These are phyloP conservation scores for Neofusicoccum laricinum DNA, from an alignment of 2,329 filamentous ascomycete species.

Conservation along the genomic window DNA sequence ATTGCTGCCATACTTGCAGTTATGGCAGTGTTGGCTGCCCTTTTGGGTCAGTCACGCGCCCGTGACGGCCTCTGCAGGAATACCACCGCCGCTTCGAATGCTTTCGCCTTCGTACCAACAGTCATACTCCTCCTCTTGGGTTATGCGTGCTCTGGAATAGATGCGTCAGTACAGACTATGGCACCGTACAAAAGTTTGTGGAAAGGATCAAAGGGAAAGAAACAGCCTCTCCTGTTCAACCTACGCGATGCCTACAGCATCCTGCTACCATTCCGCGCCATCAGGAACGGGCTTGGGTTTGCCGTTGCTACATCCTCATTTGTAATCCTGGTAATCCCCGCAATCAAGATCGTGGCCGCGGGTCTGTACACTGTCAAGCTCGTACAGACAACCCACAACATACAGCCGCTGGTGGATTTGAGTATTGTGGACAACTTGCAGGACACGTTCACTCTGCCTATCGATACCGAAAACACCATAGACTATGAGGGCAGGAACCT, in stretches of 20 bases:
- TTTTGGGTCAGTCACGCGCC: not conserved
- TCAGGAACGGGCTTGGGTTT: not conserved
- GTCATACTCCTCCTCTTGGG: constrained; percentile 3
- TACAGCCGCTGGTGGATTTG: not conserved
- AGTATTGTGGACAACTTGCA: constrained; percentile 5
- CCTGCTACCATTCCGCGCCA: not conserved
- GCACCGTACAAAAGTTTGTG: constrained; percentile 8
- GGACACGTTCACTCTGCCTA: not conserved
- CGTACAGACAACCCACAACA: not conserved
- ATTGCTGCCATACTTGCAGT: not conserved
- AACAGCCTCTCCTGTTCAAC: constrained; percentile 9
- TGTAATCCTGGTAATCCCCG: not conserved
- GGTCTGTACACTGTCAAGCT: not conserved
- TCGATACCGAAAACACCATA: not conserved
- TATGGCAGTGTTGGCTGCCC: not conserved
- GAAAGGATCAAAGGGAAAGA: not conserved
- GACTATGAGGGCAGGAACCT: not conserved
- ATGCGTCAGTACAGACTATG: not conserved
- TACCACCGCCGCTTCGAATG: not conserved
- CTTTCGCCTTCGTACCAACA: constrained; percentile 1
- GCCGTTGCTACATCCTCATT: not conserved
- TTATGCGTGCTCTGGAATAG: not conserved
- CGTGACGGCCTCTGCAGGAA: not conserved
- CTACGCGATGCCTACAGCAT: not conserved
- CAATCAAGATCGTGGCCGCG: constrained; percentile 10